Base-by-base conservation (phyloP, 768 basidiomycete genomes). In the Tulasnella sp. region DNA sequence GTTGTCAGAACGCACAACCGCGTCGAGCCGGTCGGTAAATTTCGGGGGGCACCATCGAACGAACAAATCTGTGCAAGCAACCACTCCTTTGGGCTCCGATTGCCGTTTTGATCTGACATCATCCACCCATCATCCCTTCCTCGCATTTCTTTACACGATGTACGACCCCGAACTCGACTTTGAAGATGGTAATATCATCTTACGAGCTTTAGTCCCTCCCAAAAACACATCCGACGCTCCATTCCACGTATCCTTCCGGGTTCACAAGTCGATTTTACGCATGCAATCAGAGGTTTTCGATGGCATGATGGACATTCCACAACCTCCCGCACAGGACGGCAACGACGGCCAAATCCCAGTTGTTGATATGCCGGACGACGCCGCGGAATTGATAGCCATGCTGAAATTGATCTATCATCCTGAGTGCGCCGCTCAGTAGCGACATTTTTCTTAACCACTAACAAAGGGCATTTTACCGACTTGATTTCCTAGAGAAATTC, bases 261-360 rank as follows among this genome's bases (percentile, higher is more conserved):
- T 69, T 18, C 64, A 69, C 64, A 69, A 69, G 34, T 69, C 64
- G 5, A 69, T 69, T 28, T 31, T 69, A 37, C 64, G 64, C 64
- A 69, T 69, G 64, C 64, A 69, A 69, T 69, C 64, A 2, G 64
- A 37, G 64, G 64, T 34, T 34, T 69, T 69, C 34, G 64, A 69
- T 20, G 64, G 64, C 9, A 69, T 69, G 64, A 69, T 69, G 64
- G 64, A 69, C 31, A 69, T 69, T 16, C 64, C 64, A 28, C 64
- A 69, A 69, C 31, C 64, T 20, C 64, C 64, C 11, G 28, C 31
- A 69, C n/a, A 31, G 34, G 31, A 69, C 5, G 64, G 64, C 54
- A 54, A 9, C 54, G 64, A 31, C 12, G 64, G 28, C 31, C 54
- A 54, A 69, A 69, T 69, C 31, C 64, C 31, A 6, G 34, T 69